Percentiles rank a stretch among this genome's conserved stretches.
phyloP scores from a whole-genome alignment of 2,329 filamentous ascomycete species.

The Fusarium aywerte region DNA sequence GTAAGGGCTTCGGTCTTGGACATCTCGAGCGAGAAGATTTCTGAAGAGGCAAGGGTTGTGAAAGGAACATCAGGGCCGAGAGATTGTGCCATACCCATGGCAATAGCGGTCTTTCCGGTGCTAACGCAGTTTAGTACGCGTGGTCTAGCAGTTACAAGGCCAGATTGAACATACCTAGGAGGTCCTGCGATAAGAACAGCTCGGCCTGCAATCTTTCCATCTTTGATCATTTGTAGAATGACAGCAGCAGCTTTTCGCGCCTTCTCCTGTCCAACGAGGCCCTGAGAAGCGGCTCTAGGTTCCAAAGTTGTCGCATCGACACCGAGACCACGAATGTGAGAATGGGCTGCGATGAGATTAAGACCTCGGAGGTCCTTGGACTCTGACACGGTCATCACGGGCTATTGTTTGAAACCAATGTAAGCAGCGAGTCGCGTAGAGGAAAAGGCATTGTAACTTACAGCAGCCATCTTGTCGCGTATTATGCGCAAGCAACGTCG shows the following conservation, averaged over 20 bases:
- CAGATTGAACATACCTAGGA: constrained; percentile 69
- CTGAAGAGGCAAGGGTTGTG: constrained; percentile 92
- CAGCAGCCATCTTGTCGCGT: constrained; percentile 61
- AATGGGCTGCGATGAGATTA: constrained; percentile 98
- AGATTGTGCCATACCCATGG: constrained; percentile 98
- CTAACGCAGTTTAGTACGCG: constrained; percentile 57
- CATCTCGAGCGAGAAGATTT: constrained; percentile 99
- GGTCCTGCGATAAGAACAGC: constrained; percentile 95
- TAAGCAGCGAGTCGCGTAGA: constrained; percentile 29
- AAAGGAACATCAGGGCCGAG: constrained; percentile 95
- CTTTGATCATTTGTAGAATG: constrained; percentile 98
- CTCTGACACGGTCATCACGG: constrained; percentile 85
- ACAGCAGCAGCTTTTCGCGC: constrained; percentile 96
- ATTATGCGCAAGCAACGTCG: constrained; percentile 34
- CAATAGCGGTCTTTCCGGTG: constrained; percentile 98
- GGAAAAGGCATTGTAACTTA: constrained; percentile 52
- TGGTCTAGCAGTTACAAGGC: neutral
- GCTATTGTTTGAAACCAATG: constrained; percentile 52
- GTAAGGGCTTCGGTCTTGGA: constrained; percentile 98
- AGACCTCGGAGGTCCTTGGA: constrained; percentile 95
- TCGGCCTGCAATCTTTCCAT: constrained; percentile 96
- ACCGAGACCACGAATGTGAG: constrained; percentile 94
- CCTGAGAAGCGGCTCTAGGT: constrained; percentile 85
- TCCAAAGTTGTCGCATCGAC: constrained; percentile 93
- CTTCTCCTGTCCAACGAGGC: constrained; percentile 95